Evolutionary conservation across 1,284 basidiomycete species (phyloP), one percentile per base, ranked within the genome.

Genomic region (Leccinum glutinopallens): DNA sequence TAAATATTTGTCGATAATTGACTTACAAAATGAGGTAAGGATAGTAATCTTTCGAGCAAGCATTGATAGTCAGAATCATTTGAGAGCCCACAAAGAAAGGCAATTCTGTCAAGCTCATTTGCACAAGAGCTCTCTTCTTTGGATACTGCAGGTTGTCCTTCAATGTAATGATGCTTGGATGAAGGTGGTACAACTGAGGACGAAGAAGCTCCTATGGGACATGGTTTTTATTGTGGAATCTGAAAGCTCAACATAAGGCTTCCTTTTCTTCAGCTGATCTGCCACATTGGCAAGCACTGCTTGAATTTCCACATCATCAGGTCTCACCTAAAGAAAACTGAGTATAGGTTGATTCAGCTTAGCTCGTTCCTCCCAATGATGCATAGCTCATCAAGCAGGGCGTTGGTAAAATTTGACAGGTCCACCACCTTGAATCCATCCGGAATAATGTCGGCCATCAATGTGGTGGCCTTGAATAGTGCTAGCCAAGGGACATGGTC

Each of bases 401-500:
- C 10, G 12, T 58, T 58, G 5, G 35, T 58, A n/a, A 58, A 39
- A 12, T 58, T 58, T 15, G 56, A 58, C 0, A 22, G 13, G 13
- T 58, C 37, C 7, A 22, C n/a, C 10, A 58, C 10, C 13, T 37
- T 25, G 22, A 58, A 58, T 4, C 22, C 33, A 37, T 39, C 32
- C 0, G 37, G 37, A 13, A 58, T 15, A 9, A n/a, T 37, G 17
- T 58, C 37, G 2, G 56, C n/a, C n/a, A n/a, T n/a, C n/a, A n/a
- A n/a, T n/a, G 22, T 54, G 6, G 7, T 4, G 5, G n/a, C 17
- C 55, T 39, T 62, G 15, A 22, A 37, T 15, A 62, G 22, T 39
- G 41, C 32, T 22, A 59, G 54, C 61, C 55, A 62, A n/a, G 61
- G 43, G 43, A 35, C 41, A 2, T 46, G 32, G 10, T 49, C 43